These are phyloP conservation scores for Eucalyptus regnans DNA, from an alignment of 345 rosid species.

Conservation along the genomic window DNA sequence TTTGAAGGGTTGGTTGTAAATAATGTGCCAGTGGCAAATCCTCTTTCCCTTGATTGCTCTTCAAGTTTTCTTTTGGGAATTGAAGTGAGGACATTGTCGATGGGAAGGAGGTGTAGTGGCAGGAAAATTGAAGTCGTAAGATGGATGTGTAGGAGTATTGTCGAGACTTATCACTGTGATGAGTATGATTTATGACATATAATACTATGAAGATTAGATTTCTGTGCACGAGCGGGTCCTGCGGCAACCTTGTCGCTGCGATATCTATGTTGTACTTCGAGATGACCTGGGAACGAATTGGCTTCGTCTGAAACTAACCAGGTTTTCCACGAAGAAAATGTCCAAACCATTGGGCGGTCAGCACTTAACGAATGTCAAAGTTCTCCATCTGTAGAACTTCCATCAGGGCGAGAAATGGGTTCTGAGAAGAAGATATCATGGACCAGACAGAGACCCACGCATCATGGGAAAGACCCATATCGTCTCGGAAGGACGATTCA, in stretches of 20 bases:
- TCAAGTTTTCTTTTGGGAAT: neutral
- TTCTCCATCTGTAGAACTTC: neutral
- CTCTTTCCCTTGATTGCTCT: neutral
- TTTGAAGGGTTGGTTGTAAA: neutral
- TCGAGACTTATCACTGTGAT: neutral
- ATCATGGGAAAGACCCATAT: neutral
- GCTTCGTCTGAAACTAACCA: neutral
- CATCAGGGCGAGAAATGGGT: neutral
- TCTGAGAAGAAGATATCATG: neutral
- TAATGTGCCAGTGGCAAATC: neutral
- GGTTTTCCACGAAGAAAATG: neutral
- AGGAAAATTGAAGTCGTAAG: neutral
- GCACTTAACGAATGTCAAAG: neutral
- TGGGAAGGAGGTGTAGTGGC: neutral
- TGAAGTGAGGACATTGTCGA: neutral
- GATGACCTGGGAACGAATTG: neutral
- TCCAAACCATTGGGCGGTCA: neutral
- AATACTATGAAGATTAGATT: neutral
- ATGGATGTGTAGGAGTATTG: neutral
- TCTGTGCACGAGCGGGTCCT: neutral
- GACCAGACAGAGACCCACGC: neutral
- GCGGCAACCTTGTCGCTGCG: neutral
- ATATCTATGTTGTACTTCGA: neutral
- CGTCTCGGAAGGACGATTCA: neutral
- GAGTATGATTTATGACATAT: neutral